These are phyloP conservation scores for Mercurialis annua DNA, from an alignment of 345 rosid genomes.

Conservation along the genomic window DNA sequence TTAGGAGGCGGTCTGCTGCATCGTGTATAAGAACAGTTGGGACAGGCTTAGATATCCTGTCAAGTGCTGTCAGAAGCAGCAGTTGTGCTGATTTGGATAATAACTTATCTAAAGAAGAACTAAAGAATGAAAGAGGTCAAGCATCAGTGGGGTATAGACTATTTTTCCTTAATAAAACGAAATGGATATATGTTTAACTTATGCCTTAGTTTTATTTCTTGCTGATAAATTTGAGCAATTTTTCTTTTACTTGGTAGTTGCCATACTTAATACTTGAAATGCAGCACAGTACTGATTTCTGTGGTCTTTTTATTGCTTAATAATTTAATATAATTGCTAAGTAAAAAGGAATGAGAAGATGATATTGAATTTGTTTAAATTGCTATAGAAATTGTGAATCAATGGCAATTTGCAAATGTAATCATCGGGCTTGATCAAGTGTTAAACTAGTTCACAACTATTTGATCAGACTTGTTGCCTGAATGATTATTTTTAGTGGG, in stretches of 20 bases:
- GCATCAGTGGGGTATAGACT: constrained; percentile 30
- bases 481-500: not conserved
- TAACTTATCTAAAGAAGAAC: constrained; percentile 26
- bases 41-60: constrained; percentile 42
- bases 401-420: not conserved
- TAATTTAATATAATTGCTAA: not conserved
- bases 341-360: not conserved
- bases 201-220: not conserved
- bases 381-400: not conserved
- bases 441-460: not conserved
- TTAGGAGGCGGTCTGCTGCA: constrained; percentile 50
- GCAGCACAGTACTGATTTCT: not conserved
- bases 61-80: constrained; percentile 26
- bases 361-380: not conserved
- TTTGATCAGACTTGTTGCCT: not conserved
- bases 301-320: not conserved
- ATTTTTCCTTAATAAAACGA: constrained; percentile 7
- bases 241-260: not conserved
- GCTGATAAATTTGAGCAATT: not conserved
- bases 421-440: not conserved
- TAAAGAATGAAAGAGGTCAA: constrained; percentile 21
- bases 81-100: constrained; percentile 16
- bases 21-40: constrained; percentile 46
- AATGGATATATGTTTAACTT: not conserved
- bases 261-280: not conserved